Evolutionary conservation across 192 early-diverging fungal genomes (phyloP).

Genomic region (Backusella circina): DNA sequence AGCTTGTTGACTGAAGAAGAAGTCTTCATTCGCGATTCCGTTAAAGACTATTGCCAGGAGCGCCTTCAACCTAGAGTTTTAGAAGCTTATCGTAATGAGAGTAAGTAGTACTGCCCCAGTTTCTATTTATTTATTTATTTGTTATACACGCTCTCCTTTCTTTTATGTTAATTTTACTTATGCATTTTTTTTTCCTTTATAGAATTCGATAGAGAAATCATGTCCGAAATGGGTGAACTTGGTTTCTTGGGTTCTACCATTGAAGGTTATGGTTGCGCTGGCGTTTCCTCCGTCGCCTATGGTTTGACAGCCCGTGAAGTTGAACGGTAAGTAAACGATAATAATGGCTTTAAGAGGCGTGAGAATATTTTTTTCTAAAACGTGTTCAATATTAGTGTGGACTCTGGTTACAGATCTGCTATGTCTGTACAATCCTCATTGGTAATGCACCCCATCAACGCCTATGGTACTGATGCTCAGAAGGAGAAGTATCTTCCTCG

Average conservation of each 20-base stretch:
- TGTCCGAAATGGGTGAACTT: constrained; percentile 90
- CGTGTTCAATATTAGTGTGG: constrained; percentile 55
- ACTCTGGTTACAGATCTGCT: constrained; percentile 94
- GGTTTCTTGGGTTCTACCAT: constrained; percentile 94
- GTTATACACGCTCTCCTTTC: background rate
- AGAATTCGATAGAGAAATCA: constrained; percentile 84
- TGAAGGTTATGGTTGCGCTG: constrained; percentile 94
- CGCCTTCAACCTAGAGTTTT: constrained; percentile 84
- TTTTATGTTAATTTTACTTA: background rate
- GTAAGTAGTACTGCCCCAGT: constrained; percentile 39
- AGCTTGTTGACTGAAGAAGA: constrained; percentile 91
- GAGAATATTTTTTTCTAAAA: background rate
- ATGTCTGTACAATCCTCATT: constrained; percentile 99
- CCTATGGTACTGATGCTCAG: constrained; percentile 86
- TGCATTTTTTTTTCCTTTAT: background rate
- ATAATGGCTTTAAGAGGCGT: background rate
- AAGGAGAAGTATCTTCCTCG: constrained; percentile 88
- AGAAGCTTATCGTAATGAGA: constrained; percentile 82
- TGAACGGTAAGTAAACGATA: constrained; percentile 56
- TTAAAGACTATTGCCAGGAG: constrained; percentile 83
- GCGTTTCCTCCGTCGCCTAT: constrained; percentile 95
- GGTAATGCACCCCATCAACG: constrained; percentile 98
- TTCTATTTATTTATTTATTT: background rate
- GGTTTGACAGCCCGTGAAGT: constrained; percentile 96
- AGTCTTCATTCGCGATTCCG: constrained; percentile 62